phyloP scores from a whole-genome alignment of 257 asterid species.

The Coffea eugenioides region DNA sequence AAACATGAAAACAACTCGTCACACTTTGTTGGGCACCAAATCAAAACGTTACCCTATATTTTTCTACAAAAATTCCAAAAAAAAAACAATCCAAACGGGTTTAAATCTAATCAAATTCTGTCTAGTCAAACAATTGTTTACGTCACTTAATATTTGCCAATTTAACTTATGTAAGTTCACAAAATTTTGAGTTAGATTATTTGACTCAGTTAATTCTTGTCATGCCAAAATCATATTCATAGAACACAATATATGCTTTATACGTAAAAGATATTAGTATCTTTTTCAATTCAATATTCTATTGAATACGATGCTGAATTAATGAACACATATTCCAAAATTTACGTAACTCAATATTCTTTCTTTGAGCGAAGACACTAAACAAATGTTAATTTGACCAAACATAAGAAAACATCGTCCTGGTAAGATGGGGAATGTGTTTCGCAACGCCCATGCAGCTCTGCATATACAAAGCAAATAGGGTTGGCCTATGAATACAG shows the following conservation, averaged over 20 bases:
- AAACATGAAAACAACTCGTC: background rate
- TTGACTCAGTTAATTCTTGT: background rate
- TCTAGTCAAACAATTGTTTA: background rate
- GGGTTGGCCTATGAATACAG: background rate
- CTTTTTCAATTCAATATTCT: too few relatives aligned
- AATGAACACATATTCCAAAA: constrained; percentile 13
- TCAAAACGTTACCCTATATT: too few relatives aligned
- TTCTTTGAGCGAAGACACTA: background rate
- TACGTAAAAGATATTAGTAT: background rate
- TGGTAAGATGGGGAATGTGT: constrained; percentile 32
- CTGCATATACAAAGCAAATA: background rate
- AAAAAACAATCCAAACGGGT: too few relatives aligned
- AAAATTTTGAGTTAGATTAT: background rate
- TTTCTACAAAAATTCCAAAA: too few relatives aligned
- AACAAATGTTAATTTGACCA: constrained; percentile 33
- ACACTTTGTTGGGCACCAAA: too few relatives aligned
- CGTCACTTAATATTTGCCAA: background rate
- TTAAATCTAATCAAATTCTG: background rate
- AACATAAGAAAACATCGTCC: constrained; percentile 32
- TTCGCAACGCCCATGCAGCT: constrained; percentile 33
- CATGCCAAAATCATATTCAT: too few relatives aligned
- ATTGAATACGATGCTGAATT: too few relatives aligned
- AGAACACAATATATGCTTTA: background rate
- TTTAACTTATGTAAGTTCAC: background rate
- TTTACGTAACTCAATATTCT: background rate